phyloP scores from a whole-genome alignment of 2,329 filamentous ascomycete genomes.

The Trichoderma gracile region DNA sequence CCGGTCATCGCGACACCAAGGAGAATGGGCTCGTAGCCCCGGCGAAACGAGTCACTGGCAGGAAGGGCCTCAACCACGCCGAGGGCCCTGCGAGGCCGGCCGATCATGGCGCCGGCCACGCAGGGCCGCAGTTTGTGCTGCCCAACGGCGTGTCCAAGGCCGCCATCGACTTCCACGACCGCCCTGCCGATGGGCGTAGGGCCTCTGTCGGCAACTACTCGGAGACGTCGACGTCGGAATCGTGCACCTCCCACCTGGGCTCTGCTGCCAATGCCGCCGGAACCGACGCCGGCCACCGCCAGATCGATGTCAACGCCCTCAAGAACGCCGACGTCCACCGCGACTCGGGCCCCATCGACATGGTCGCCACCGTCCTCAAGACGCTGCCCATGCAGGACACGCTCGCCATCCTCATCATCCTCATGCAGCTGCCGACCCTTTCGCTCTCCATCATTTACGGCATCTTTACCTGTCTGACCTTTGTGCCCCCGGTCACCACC shows the following conservation, averaged over 20 bases:
- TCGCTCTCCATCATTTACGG: slow-evolving; percentile 87
- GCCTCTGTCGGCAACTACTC: slow-evolving; percentile 55
- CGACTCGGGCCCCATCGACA: slow-evolving; percentile 70
- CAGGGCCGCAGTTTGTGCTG: slow-evolving; percentile 36
- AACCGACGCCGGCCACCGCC: slow-evolving; percentile 59
- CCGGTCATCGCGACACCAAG: slow-evolving; percentile 68
- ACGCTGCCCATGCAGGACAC: slow-evolving; percentile 92
- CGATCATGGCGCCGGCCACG: slow-evolving; percentile 37
- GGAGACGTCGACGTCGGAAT: slow-evolving; percentile 56
- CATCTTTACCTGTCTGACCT: slow-evolving; percentile 88
- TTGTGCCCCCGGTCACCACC: slow-evolving; percentile 79
- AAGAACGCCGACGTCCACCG: slow-evolving; percentile 69
- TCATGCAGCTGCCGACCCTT: slow-evolving; percentile 87
- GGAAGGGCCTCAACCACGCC: slow-evolving; percentile 50
- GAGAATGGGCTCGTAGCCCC: slow-evolving; percentile 81
- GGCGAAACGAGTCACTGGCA: slow-evolving; percentile 42
- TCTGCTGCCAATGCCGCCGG: slow-evolving; percentile 34
- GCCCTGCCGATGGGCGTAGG: slow-evolving; percentile 47
- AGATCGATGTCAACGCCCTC: slow-evolving; percentile 69
- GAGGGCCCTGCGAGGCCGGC: slow-evolving; percentile 42
- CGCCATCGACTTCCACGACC: slow-evolving; percentile 39
- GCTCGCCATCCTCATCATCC: slow-evolving; percentile 92
- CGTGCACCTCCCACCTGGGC: slow-evolving; percentile 45
- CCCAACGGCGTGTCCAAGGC: slow-evolving; percentile 41
- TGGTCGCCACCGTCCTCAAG: slow-evolving; percentile 82